Evolutionary conservation across 2,329 filamentous ascomycete species (phyloP).

Genomic region (Hymenotorrendiella dingleyae): DNA sequence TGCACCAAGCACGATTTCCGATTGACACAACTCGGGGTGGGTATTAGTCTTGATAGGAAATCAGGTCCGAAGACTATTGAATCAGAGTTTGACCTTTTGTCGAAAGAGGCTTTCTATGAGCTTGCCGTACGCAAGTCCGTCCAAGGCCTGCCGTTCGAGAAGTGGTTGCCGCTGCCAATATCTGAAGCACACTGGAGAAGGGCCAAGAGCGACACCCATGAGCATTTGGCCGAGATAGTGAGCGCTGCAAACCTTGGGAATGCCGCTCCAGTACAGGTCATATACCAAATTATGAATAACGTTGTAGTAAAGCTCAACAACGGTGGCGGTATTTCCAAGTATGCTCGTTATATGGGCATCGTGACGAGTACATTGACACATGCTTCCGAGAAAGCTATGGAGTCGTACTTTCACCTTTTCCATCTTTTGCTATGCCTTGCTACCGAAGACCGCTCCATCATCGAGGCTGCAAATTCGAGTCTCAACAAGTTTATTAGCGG

Average conservation of each 20-base stretch:
- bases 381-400: slow-evolving; percentile 47
- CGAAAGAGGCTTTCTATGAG: slow-evolving; percentile 34
- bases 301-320: slow-evolving; percentile 43
- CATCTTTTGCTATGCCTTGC: slow-evolving; percentile 45
- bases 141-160: slow-evolving; percentile 35
- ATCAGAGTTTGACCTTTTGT: slow-evolving; percentile 46
- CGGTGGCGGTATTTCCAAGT: slow-evolving; percentile 14
- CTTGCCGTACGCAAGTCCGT: slow-evolving; percentile 36
- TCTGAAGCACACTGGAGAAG: slow-evolving; percentile 39
- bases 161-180: slow-evolving; percentile 44
- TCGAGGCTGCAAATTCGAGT: slow-evolving; percentile 36
- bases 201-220: slow-evolving; percentile 28
- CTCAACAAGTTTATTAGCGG: slow-evolving; percentile 36
- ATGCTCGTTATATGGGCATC: slow-evolving; percentile 5
- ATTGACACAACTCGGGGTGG: slow-evolving; percentile 37
- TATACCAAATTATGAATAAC: slow-evolving; percentile 45
- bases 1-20: slow-evolving; percentile 37
- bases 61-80: slow-evolving; percentile 28
- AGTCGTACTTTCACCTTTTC: slow-evolving; percentile 47
- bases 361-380: slow-evolving; percentile 38
- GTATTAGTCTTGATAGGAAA: slow-evolving; percentile 28
- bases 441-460: slow-evolving; percentile 32
- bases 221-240: slow-evolving; percentile 28
- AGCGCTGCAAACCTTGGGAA: slow-evolving; percentile 18
- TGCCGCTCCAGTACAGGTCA: slow-evolving; percentile 30